phyloP scores from a whole-genome alignment of 306 rosid genomes.

The Casuarina equisetifolia region DNA sequence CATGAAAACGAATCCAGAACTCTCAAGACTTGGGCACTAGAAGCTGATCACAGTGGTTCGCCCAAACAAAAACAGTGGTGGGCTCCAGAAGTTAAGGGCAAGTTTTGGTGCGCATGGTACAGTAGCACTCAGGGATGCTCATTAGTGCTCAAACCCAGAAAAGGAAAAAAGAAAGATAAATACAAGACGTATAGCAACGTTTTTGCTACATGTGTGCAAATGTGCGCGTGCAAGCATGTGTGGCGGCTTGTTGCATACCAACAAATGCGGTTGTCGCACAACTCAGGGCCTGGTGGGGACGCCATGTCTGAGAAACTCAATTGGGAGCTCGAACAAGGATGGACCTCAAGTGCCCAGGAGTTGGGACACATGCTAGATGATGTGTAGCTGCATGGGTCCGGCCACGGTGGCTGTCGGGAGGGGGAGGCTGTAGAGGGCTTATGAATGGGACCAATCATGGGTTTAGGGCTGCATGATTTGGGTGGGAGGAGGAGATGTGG shows the following conservation, averaged over 20 bases:
- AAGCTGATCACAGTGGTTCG: conserved; percentile 1
- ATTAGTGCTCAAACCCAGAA: conserved; percentile 28
- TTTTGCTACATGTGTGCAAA: conserved; percentile 38
- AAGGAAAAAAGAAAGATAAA: conserved; percentile 25
- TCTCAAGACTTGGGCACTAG: conserved; percentile 16
- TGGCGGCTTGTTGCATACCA: conserved; percentile 64
- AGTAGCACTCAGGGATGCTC: conserved; percentile 63
- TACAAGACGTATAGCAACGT: conserved; percentile 31
- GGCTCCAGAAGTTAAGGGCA: conserved; percentile 41
- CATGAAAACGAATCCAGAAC: conserved; percentile 2
- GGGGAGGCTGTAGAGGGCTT: conserved; percentile 35
- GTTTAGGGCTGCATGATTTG: conserved; percentile 40
- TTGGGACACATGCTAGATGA: conserved; percentile 76
- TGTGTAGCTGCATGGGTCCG: conserved; percentile 51
- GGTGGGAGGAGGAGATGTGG: conserved; percentile 19
- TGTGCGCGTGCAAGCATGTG: conserved; percentile 61
- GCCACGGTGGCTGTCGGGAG: conserved; percentile 73
- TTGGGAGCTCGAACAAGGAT: conserved; percentile 30
- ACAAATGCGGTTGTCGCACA: conserved; percentile 47
- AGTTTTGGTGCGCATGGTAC: conserved; percentile 63
- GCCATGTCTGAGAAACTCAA: conserved; percentile 45
- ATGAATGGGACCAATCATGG: conserved; percentile 73
- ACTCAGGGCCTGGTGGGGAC: conserved; percentile 58
- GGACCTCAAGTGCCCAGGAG: conserved; percentile 59
- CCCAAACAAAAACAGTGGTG: conserved; percentile 29